These are phyloP conservation scores for Phytophthora sp. DNA, from an alignment of 352 stramenopile species.

Conservation along the genomic window DNA sequence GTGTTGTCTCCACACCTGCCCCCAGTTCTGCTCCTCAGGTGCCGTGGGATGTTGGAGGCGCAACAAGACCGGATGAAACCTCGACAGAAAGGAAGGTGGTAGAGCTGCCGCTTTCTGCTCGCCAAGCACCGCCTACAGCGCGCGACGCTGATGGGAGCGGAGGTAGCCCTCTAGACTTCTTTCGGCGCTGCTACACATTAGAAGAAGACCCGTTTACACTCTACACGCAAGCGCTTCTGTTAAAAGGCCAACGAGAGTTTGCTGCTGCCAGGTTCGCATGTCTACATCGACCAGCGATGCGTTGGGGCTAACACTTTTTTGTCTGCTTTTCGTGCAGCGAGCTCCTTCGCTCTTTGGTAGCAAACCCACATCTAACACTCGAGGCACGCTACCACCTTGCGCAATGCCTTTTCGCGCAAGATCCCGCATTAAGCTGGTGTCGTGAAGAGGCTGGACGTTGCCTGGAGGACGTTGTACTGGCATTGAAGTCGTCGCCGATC, in stretches of 20 bases:
- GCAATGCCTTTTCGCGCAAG: slow-evolving; percentile 50
- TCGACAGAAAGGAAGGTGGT: not conserved
- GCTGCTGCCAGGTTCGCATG: slow-evolving; percentile 35
- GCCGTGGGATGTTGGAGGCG: not conserved
- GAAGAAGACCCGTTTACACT: slow-evolving; percentile 30
- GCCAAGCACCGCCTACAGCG: slow-evolving; percentile 12
- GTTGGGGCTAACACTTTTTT: not conserved
- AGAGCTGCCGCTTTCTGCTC: not conserved
- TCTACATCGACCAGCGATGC: not conserved
- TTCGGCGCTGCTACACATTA: slow-evolving; percentile 19
- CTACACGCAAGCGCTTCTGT: slow-evolving; percentile 55
- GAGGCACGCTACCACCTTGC: slow-evolving; percentile 52
- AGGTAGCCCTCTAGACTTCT: slow-evolving; percentile 36
- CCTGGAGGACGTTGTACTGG: slow-evolving; percentile 36
- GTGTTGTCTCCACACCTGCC: not conserved
- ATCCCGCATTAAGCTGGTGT: slow-evolving; percentile 28
- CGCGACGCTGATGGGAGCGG: slow-evolving; percentile 13
- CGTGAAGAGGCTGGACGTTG: slow-evolving; percentile 32
- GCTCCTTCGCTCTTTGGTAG: slow-evolving; percentile 32
- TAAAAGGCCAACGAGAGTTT: slow-evolving; percentile 43
- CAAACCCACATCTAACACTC: slow-evolving; percentile 22
- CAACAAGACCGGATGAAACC: too few species aligned
- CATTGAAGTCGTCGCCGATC: not conserved
- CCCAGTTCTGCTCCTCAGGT: not conserved
- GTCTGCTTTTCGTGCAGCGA: slow-evolving; percentile 2